These are phyloP conservation scores for Thyridium curvatum DNA, from an alignment of 2,329 filamentous ascomycete species.

Conservation along the genomic window DNA sequence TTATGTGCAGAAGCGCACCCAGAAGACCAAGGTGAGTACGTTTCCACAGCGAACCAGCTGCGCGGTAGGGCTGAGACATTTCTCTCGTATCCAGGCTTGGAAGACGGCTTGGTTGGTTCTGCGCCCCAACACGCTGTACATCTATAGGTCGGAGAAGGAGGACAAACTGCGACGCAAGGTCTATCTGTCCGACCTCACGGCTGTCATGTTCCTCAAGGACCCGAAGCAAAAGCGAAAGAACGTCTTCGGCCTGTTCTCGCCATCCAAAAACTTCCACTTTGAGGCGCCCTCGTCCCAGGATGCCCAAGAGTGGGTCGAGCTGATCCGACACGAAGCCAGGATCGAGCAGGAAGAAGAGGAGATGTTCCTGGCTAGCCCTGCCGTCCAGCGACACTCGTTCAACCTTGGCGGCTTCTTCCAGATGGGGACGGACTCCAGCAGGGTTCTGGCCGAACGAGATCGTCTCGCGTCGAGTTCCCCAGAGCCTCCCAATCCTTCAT, in stretches of 20 bases:
- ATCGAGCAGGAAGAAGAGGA: constrained; percentile 88
- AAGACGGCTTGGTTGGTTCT: constrained; percentile 85
- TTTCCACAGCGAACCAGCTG: too few species aligned
- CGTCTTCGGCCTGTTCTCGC: constrained; percentile 88
- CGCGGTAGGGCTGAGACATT: background rate
- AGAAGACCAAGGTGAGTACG: constrained; percentile 78
- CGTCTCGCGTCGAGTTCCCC: constrained; percentile 53
- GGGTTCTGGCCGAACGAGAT: constrained; percentile 26
- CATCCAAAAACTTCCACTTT: constrained; percentile 85
- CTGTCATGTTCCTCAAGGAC: constrained; percentile 82
- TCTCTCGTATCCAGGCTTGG: constrained; percentile 59
- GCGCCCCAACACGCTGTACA: constrained; percentile 80
- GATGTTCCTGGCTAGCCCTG: constrained; percentile 65
- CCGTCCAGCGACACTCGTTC: constrained; percentile 42
- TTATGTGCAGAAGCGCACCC: constrained; percentile 78
- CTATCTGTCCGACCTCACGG: constrained; percentile 81
- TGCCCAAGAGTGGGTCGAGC: constrained; percentile 77
- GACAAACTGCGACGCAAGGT: constrained; percentile 85
- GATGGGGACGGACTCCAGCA: constrained; percentile 8
- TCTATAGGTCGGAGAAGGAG: constrained; percentile 90
- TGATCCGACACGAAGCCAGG: constrained; percentile 72
- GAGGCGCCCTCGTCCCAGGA: constrained; percentile 69
- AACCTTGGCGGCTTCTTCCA: constrained; percentile 10
- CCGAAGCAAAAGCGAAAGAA: constrained; percentile 81
- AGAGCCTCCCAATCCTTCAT: constrained; percentile 41